Evolutionary conservation across 2,329 filamentous ascomycete species (phyloP), one percentile per base, ranked within the genome.

Genomic region (Exophiala alcalophila): DNA sequence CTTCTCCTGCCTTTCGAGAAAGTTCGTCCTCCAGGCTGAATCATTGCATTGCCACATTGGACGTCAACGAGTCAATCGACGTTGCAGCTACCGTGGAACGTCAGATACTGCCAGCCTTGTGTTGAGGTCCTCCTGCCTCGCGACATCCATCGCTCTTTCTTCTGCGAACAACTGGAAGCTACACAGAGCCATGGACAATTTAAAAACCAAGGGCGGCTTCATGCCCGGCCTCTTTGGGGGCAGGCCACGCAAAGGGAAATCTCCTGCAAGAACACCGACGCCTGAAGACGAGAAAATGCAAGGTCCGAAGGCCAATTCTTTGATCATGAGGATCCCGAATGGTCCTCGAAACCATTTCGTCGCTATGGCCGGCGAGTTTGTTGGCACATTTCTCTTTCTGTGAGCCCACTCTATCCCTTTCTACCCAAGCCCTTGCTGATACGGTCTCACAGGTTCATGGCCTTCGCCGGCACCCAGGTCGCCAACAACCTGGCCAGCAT

Each of bases 351-450:
- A 69, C 37, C 70, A 74, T 52, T 47, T 70, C 31, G 63, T 76
- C 28, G 72, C 69, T 20, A 61, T 66, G 10, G 37, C 70, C 7
- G 70, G 71, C 14, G 74, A 78, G 56, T 73, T 76, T 18, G 63
- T 74, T 6, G 74, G 74, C 27, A 78, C 73, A 0, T 70, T 73
- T 26, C 56, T 73, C 45, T 73, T 73, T 56, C 33, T 56, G 51
- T 54, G 33, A 49, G 52, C 31, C 16, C 19, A 12, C 12, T 28
- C 9, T 32, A 21, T 25, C 10, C 10, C 5, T 25, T 16, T 19
- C 9, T 16, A 14, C 16, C 5, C 14, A n/a, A 12, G 2, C 9
- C 4, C 9, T 28, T 14, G 21, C 44, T 42, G 24, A 51, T 23
- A 10, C 20, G 15, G 3, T 11, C 14, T 25, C 16, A 3, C 29